These are phyloP conservation scores for Tuber magnatum DNA, from an alignment of 495 filamentous ascomycete genomes.

Conservation along the genomic window DNA sequence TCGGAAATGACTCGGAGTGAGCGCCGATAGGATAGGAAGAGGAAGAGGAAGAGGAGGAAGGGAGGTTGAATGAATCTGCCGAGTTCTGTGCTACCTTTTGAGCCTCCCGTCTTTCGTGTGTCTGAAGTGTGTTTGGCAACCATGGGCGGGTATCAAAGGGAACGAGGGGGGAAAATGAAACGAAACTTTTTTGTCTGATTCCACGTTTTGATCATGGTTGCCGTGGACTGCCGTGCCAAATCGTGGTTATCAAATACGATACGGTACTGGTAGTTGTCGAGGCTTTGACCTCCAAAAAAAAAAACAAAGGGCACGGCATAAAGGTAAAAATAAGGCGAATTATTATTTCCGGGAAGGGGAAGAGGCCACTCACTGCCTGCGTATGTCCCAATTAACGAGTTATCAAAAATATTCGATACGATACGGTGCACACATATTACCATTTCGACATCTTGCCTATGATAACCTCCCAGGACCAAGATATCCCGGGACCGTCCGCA, in stretches of 20 bases:
- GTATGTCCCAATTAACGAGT: not conserved
- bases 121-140: not conserved
- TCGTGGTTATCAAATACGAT: not conserved
- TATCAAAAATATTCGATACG: not conserved
- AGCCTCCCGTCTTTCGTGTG: not conserved
- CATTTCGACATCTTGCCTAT: conserved; percentile 2
- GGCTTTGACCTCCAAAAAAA: not conserved
- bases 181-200: not conserved
- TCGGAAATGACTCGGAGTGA: not conserved
- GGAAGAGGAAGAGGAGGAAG: not conserved
- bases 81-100: not conserved
- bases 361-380: not conserved
- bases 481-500: not conserved
- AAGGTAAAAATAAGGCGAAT: not conserved
- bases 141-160: not conserved
- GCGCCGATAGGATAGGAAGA: not conserved
- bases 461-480: not conserved
- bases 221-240: not conserved
- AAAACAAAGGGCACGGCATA: not conserved
- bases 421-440: not conserved
- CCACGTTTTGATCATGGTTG: not conserved
- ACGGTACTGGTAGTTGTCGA: not conserved
- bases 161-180: not conserved
- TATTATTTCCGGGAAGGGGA: not conserved
- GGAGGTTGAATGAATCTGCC: not conserved